Evolutionary conservation across 768 basidiomycete genomes (phyloP).

Genomic region (Trametes punicea): DNA sequence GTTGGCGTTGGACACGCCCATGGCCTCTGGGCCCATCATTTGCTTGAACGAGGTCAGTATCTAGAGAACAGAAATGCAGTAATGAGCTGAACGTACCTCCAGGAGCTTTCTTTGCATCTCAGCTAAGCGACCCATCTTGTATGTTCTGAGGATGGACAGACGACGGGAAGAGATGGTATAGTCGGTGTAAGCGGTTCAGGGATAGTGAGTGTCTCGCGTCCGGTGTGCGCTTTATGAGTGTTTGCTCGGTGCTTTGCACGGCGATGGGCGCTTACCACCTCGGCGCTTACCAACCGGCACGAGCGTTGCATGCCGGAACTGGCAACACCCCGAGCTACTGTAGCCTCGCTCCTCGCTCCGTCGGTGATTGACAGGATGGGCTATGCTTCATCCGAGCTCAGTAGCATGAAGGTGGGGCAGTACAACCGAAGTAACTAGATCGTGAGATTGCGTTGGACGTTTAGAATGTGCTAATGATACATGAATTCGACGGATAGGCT

Average conservation of each 20-base stretch:
- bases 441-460: background rate
- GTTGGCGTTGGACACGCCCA: conserved; percentile 93
- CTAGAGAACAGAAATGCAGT: conserved; percentile 30
- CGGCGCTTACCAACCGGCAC: background rate
- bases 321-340: no score
- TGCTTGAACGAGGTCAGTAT: conserved; percentile 44
- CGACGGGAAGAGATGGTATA: background rate
- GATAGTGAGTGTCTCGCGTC: background rate
- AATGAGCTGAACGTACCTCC: conserved; percentile 36
- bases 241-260: background rate
- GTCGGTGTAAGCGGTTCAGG: background rate
- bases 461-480: background rate
- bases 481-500: no score
- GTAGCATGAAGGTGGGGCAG: no score
- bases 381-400: no score
- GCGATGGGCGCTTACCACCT: background rate
- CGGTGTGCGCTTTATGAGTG: background rate
- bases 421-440: no score
- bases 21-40: conserved; percentile 99
- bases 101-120: conserved; percentile 97
- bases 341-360: no score
- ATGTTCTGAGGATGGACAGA: background rate
- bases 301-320: background rate
- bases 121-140: conserved; percentile 86
- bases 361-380: no score